Evolutionary conservation across 495 filamentous ascomycete species (phyloP), one percentile per base, ranked within the genome.

Genomic region (Aspergillus bertholletiae): DNA sequence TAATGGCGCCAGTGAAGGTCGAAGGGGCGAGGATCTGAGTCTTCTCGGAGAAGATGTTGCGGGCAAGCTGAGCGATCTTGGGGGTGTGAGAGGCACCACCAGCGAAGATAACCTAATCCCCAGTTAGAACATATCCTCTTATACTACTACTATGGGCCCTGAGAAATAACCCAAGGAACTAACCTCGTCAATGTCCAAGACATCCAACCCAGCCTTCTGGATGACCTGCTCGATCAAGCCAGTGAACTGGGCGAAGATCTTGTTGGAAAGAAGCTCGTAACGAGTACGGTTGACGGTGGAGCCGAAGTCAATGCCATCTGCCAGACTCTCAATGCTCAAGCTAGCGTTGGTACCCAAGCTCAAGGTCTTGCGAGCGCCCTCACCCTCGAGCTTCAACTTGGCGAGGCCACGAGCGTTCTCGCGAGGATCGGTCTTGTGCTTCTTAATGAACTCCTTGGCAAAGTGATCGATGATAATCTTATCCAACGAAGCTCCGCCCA

Each of bases 401-500:
- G 95, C 93, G 45, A 96, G 74, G 60, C 87, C 86, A 58, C 87
- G 86, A 11, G 82, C 80, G 61, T 90, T 88, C 66, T 87, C 80
- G 54, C 94, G 81, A 22, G 95, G 94, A 67, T 98, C 94, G 45
- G 79, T 82, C 70, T 91, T 90, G 70, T 93, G 76, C 77, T 95
- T 91, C 83, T 97, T 97, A 58, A 93, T 78, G 75, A 98, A 98
- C 71, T 97, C 94, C 81, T 98, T 97, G 54, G 94, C 88, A 63
- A 97, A 97, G 79, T 96, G 85, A 68, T 97, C 92, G 60, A 96
- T 88, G 44, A 98, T 80, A 32, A 95, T 85, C 64, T 92, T 80
- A 74, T 98, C 94, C 30, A 98, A 75, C 43, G 88, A 83, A 22
- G 80, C 72, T 61, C 94, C 94, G 46, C 86, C 83, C 54, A 89